Conservation (phyloP, 2,329 filamentous ascomycete species). For the Penicillium sp. region DNA sequence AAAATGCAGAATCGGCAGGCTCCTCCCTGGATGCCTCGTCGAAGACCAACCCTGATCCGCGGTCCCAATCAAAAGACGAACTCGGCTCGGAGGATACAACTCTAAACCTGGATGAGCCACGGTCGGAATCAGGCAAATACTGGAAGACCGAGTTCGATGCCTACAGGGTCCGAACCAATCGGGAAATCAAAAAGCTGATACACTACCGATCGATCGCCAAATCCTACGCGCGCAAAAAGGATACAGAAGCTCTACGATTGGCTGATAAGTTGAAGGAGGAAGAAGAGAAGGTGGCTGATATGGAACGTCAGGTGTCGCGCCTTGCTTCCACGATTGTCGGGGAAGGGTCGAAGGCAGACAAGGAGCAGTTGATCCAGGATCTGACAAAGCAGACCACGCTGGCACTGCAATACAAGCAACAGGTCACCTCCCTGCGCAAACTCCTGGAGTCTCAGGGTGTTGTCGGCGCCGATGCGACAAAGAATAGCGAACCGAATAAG, state of each 20-base stretch:
- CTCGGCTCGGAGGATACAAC: constrained; percentile 47
- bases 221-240: constrained; percentile 59
- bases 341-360: constrained; percentile 31
- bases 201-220: constrained; percentile 59
- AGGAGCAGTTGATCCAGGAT: constrained; percentile 43
- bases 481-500: constrained; percentile 22
- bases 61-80: constrained; percentile 24
- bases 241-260: constrained; percentile 53
- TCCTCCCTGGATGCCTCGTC: constrained; percentile 14
- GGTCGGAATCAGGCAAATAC: constrained; percentile 58
- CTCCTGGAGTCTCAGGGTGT: constrained; percentile 41
- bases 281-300: constrained; percentile 43
- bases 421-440: constrained; percentile 38
- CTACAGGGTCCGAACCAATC: constrained; percentile 57
- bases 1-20: constrained; percentile 20
- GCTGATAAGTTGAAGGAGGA: constrained; percentile 54
- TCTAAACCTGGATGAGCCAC: constrained; percentile 53
- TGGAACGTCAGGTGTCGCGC: constrained; percentile 44
- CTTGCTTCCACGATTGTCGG: constrained; percentile 42
- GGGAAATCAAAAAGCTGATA: constrained; percentile 60
- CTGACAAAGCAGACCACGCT: constrained; percentile 46
- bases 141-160: constrained; percentile 62
- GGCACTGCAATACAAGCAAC: constrained; percentile 46
- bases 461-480: constrained; percentile 28
- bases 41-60: constrained; percentile 9